phyloP scores from a whole-genome alignment of 164 flowering plant species.

The Stephania yunnanensis region DNA sequence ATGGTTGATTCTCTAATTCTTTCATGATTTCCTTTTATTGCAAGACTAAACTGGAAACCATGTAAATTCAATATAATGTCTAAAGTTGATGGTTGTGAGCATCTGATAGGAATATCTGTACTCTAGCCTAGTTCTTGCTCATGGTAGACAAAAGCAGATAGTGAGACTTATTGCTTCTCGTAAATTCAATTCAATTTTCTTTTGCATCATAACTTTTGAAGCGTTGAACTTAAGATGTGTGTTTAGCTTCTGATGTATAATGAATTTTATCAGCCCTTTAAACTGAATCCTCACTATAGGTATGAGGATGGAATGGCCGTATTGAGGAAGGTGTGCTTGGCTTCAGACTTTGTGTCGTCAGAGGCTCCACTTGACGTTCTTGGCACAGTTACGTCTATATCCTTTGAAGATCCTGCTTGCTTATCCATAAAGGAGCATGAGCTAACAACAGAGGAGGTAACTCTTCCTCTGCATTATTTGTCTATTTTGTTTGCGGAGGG shows the following conservation, averaged over 20 bases:
- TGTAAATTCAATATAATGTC: too few relatives aligned
- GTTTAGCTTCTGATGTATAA: neutral
- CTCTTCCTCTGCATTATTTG: neutral
- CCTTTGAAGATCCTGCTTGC: slow-evolving; percentile 64
- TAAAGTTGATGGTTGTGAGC: too few relatives aligned
- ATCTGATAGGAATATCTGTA: too few relatives aligned
- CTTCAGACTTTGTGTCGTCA: slow-evolving; percentile 76
- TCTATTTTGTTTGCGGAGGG: neutral
- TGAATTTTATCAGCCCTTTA: slow-evolving; percentile 4
- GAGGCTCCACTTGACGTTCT: slow-evolving; percentile 76
- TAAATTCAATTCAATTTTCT: too few relatives aligned
- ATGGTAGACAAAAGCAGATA: too few relatives aligned
- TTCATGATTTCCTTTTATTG: neutral
- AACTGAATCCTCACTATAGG: slow-evolving; percentile 29
- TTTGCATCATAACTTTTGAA: too few relatives aligned
- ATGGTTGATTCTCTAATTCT: neutral
- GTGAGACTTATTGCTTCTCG: too few relatives aligned
- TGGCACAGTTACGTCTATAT: slow-evolving; percentile 73
- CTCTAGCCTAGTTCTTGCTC: too few relatives aligned
- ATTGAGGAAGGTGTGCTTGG: slow-evolving; percentile 64
- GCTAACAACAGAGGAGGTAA: slow-evolving; percentile 86
- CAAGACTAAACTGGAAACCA: neutral
- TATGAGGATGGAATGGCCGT: slow-evolving; percentile 70
- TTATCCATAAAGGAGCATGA: slow-evolving; percentile 54
- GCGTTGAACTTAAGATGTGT: neutral